Evolutionary conservation across 108 stramenopile genomes (phyloP).

Genomic region (Chaetoceros tenuissimus): DNA sequence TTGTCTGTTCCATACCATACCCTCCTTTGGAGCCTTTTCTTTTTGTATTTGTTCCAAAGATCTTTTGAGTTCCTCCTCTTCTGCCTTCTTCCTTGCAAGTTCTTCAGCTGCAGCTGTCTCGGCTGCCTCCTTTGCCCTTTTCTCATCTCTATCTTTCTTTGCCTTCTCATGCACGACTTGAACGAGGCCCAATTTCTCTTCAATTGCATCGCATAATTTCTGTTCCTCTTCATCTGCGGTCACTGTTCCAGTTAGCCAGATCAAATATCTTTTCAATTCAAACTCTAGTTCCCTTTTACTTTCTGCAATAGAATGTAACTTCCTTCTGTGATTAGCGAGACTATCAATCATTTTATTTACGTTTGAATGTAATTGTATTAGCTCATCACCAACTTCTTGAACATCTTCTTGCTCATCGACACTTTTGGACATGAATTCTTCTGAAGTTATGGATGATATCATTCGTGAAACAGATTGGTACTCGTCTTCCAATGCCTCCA

Average conservation of each 20-base stretch:
- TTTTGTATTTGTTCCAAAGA: conserved; percentile 50
- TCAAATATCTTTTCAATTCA: conserved; percentile 52
- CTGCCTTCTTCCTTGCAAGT: conserved; percentile 36
- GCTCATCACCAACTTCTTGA: conserved; percentile 24
- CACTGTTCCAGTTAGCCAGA: conserved; percentile 55
- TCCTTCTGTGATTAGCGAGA: conserved; percentile 27
- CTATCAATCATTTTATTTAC: conserved; percentile 23
- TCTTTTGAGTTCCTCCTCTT: conserved; percentile 29
- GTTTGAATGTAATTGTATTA: conserved; percentile 40
- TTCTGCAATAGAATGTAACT: conserved; percentile 52
- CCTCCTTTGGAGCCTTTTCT: conserved; percentile 61
- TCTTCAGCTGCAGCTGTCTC: conserved; percentile 24
- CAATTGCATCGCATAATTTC: conserved; percentile 40
- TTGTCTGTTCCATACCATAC: conserved; percentile 79
- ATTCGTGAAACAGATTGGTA: background rate
- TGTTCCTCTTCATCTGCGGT: conserved; percentile 70
- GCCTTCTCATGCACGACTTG: conserved; percentile 41
- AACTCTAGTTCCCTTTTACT: conserved; percentile 38
- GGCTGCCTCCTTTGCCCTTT: conserved; percentile 23
- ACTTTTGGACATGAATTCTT: conserved; percentile 2
- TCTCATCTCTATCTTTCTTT: conserved; percentile 32
- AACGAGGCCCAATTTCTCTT: conserved; percentile 34
- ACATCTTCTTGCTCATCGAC: background rate
- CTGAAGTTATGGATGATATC: background rate
- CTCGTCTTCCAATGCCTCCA: background rate